Evolutionary conservation across 139 green algal species (phyloP).

Genomic region (Desmodesmus armatus): DNA sequence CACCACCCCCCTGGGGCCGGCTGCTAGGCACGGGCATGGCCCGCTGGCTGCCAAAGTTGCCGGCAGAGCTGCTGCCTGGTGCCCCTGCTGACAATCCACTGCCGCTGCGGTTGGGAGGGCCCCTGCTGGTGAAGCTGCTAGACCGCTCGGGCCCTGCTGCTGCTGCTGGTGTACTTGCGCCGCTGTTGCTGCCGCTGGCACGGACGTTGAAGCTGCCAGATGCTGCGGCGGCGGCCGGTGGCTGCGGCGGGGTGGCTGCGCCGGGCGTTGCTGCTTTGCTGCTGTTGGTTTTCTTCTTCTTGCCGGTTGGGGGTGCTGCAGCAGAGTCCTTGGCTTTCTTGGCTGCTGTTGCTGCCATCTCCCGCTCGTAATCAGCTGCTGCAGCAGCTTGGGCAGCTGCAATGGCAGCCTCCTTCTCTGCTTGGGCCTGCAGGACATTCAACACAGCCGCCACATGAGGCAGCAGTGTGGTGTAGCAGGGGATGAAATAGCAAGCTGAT

Average conservation of each 20-base stretch:
- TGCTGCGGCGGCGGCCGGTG: background rate
- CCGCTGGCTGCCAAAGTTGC: background rate
- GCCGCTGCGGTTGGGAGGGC: background rate
- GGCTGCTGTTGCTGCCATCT: background rate
- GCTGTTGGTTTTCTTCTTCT: background rate
- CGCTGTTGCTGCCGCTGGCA: constrained; percentile 22
- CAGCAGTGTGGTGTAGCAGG: no score
- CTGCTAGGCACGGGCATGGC: constrained; percentile 3
- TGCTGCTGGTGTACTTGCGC: background rate
- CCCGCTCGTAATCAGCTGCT: constrained; percentile 33
- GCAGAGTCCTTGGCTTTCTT: background rate
- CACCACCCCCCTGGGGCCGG: background rate
- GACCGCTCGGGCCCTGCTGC: background rate
- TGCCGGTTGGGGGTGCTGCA: background rate
- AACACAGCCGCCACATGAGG: background rate
- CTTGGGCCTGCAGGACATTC: background rate
- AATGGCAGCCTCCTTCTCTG: constrained; percentile 12
- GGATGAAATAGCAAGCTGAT: no score
- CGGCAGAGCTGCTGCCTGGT: no score
- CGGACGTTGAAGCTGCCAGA: background rate
- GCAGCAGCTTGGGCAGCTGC: background rate
- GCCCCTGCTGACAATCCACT: background rate
- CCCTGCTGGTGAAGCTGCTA: background rate
- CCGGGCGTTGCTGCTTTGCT: constrained; percentile 5
- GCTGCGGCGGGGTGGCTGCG: background rate